Conservation (phyloP, 441 rosid species). For the Raphanus hybrid region DNA sequence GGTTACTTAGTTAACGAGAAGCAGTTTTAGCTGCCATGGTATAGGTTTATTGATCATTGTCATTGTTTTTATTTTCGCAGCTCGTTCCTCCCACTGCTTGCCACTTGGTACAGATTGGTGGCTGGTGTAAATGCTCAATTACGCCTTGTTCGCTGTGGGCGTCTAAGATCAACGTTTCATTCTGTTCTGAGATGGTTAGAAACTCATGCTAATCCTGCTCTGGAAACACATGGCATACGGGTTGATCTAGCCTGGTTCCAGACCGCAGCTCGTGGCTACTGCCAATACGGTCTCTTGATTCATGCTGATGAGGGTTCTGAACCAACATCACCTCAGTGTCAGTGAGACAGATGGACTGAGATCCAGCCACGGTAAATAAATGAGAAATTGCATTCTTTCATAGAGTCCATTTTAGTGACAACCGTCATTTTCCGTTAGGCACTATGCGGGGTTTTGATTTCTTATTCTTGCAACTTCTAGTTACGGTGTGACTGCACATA, state of each 20-base stretch:
- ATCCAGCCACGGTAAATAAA: conserved; percentile 57
- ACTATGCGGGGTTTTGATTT: conserved; percentile 40
- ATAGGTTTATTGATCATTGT: conserved; percentile 28
- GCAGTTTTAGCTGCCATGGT: conserved; percentile 30
- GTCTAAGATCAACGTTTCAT: conserved; percentile 70
- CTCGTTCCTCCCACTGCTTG: conserved; percentile 70
- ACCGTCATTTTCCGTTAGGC: not conserved
- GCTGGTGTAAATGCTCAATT: conserved; percentile 97
- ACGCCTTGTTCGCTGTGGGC: conserved; percentile 88
- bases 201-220: conserved; percentile 91
- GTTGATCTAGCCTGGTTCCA: conserved; percentile 93
- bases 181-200: conserved; percentile 87
- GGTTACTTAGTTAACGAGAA: conserved; percentile 27
- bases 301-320: conserved; percentile 65
- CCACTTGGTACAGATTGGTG: conserved; percentile 86
- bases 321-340: conserved; percentile 44
- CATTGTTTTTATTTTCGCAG: conserved; percentile 50
- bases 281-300: conserved; percentile 87
- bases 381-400: conserved; percentile 2
- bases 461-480: conserved; percentile 36
- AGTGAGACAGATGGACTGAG: conserved; percentile 50
- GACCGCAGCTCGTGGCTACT: conserved; percentile 78
- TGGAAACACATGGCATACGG: conserved; percentile 66
- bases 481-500: conserved; percentile 44
- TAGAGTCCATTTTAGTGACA: not conserved